Percentiles rank a stretch among this genome's conserved stretches.
phyloP scores from a whole-genome alignment of 176 grass and related monocot genomes.

The Phragmites australis region DNA sequence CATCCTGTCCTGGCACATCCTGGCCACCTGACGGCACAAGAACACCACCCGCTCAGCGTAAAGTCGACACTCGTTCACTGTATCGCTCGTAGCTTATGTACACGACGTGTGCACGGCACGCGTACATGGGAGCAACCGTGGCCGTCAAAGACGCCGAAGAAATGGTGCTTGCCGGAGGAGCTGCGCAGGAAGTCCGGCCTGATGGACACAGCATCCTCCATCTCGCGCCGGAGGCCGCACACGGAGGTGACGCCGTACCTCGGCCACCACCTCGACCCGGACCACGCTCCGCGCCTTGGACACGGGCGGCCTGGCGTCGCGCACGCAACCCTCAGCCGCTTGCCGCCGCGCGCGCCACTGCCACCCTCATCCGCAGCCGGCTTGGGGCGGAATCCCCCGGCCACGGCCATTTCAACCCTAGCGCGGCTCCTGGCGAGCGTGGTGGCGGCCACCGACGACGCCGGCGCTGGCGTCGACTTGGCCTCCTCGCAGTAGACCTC shows the following conservation, averaged over 20 bases:
- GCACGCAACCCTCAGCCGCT: slow-evolving; percentile 43
- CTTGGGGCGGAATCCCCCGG: neutral
- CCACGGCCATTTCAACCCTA: slow-evolving; percentile 2
- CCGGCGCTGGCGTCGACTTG: slow-evolving; percentile 14
- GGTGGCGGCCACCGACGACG: slow-evolving; percentile 15
- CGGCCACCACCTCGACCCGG: slow-evolving; percentile 27
- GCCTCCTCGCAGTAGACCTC: slow-evolving; percentile 61
- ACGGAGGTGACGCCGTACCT: slow-evolving; percentile 58
- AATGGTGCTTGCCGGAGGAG: slow-evolving; percentile 36
- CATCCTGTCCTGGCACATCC: slow-evolving; percentile 55
- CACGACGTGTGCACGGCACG: neutral
- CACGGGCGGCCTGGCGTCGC: neutral
- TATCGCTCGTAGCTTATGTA: neutral
- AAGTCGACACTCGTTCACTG: neutral
- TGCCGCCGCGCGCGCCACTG: neutral
- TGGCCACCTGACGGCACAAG: slow-evolving; percentile 46
- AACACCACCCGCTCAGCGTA: slow-evolving; percentile 17
- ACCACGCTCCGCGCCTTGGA: neutral
- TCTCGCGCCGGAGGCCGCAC: slow-evolving; percentile 50
- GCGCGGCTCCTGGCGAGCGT: slow-evolving; percentile 12
- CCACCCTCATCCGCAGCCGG: neutral
- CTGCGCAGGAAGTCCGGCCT: slow-evolving; percentile 46
- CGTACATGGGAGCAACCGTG: slow-evolving; percentile 59
- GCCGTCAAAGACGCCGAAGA: slow-evolving; percentile 66
- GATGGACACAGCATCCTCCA: slow-evolving; percentile 64